These are phyloP conservation scores for Camellia japonica DNA, from an alignment of 148 eudicot genomes.

Conservation along the genomic window DNA sequence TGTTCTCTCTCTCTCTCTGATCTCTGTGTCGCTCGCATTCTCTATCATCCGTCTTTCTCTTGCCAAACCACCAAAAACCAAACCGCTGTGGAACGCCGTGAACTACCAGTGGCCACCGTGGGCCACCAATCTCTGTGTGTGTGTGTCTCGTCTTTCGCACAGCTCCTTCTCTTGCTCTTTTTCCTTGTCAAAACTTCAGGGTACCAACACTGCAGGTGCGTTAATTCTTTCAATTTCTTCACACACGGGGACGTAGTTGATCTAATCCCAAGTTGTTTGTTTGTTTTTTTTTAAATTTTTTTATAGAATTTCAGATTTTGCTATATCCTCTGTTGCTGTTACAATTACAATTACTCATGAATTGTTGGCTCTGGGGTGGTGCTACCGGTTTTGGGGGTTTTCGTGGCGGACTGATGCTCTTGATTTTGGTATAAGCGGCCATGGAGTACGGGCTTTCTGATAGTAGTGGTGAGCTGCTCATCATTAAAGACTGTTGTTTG, in stretches of 20 bases:
- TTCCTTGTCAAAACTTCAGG: background rate
- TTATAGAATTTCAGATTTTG: background rate
- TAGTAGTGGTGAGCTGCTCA: constrained; percentile 56
- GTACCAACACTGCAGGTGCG: background rate
- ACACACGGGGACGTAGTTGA: background rate
- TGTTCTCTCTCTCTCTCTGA: background rate
- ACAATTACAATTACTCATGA: background rate
- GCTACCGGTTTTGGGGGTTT: background rate
- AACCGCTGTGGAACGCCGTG: background rate
- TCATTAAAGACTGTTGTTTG: background rate
- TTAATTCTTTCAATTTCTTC: background rate
- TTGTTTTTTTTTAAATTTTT: no score
- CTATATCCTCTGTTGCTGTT: background rate
- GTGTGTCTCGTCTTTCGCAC: background rate
- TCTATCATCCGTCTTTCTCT: background rate
- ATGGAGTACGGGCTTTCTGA: constrained; percentile 52
- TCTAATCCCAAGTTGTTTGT: background rate
- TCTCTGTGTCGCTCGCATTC: background rate
- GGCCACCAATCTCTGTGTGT: background rate
- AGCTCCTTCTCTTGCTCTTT: background rate
- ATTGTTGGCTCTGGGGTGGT: constrained; percentile 3
- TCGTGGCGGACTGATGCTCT: background rate
- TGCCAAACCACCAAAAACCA: background rate
- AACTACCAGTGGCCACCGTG: background rate
- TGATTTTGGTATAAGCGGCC: constrained; percentile 15